Conservation (phyloP, 305 asterid genomes). For the Salvia sclarea region DNA sequence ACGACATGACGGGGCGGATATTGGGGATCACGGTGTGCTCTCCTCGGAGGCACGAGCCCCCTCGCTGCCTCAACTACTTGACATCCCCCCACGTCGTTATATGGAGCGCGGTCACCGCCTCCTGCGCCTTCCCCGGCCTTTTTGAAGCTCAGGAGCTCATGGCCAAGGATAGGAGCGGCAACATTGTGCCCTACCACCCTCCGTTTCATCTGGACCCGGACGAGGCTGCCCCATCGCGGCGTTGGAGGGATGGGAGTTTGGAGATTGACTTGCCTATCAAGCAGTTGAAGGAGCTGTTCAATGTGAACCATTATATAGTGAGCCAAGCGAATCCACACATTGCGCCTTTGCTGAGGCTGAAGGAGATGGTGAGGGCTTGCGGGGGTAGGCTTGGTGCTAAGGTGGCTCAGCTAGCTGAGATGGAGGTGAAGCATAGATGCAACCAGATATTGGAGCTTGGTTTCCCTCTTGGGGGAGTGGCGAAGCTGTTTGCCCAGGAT, state of each 20-base stretch:
- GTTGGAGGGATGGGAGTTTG: constrained; percentile 96
- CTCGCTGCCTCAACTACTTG: constrained; percentile 87
- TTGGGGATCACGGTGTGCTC: constrained; percentile 91
- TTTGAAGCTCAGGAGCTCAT: constrained; percentile 93
- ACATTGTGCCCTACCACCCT: constrained; percentile 90
- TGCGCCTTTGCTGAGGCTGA: constrained; percentile 79
- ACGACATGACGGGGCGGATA: constrained; percentile 82
- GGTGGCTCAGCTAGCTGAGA: constrained; percentile 37
- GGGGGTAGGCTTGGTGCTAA: constrained; percentile 91
- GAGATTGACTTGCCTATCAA: constrained; percentile 90
- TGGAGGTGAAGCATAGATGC: too few species aligned
- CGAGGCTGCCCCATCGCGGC: constrained; percentile 50
- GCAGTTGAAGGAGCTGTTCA: constrained; percentile 88
- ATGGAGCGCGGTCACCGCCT: constrained; percentile 97
- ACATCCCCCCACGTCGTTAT: constrained; percentile 92
- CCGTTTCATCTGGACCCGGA: constrained; percentile 84
- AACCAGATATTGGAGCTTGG: too few species aligned
- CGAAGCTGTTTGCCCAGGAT: constrained; percentile 90
- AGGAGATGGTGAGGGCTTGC: constrained; percentile 74
- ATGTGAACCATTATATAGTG: constrained; percentile 90
- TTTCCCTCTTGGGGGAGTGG: constrained; percentile 68
- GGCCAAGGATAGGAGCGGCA: constrained; percentile 88
- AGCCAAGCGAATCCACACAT: constrained; percentile 95
- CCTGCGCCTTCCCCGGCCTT: constrained; percentile 94
- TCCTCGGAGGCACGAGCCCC: constrained; percentile 92